Conservation (phyloP, 306 rosid genomes). For the Cucumis hystrix region DNA sequence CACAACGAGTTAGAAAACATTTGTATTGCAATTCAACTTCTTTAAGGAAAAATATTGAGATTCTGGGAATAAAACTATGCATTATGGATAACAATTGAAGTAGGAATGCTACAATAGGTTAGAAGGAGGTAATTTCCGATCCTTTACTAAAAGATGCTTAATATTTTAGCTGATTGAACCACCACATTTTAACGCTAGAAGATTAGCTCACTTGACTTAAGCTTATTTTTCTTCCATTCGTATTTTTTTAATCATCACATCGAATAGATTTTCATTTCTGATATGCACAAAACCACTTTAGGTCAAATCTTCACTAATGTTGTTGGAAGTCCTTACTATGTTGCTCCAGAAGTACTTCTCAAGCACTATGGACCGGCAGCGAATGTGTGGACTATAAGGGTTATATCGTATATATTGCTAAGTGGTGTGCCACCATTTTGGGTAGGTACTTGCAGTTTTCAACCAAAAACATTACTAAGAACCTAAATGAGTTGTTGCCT, state of each 20-base stretch:
- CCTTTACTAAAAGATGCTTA: neutral
- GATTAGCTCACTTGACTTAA: neutral
- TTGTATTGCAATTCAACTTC: neutral
- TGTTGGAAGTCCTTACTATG: constrained; percentile 74
- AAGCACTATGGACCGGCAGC: constrained; percentile 76
- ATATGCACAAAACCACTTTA: constrained; percentile 7
- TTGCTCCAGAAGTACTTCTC: constrained; percentile 76
- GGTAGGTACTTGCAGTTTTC: constrained; percentile 40
- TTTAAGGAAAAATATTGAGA: neutral
- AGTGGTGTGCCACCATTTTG: constrained; percentile 79
- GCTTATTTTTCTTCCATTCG: neutral
- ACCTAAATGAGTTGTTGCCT: constrained; percentile 2
- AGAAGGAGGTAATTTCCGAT: neutral
- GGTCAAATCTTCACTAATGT: constrained; percentile 71
- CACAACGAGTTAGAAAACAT: neutral
- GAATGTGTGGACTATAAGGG: constrained; percentile 74
- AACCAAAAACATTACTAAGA: neutral
- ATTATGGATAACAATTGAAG: neutral
- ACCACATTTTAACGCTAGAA: neutral
- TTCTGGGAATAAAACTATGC: neutral
- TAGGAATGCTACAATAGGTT: neutral
- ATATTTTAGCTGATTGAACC: neutral
- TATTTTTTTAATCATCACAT: neutral
- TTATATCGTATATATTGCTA: constrained; percentile 55
- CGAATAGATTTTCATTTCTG: neutral